Percentiles rank a stretch among this genome's conserved stretches.
Conservation (phyloP, 2,329 filamentous ascomycete genomes). For the Endocalyx cinctus region DNA sequence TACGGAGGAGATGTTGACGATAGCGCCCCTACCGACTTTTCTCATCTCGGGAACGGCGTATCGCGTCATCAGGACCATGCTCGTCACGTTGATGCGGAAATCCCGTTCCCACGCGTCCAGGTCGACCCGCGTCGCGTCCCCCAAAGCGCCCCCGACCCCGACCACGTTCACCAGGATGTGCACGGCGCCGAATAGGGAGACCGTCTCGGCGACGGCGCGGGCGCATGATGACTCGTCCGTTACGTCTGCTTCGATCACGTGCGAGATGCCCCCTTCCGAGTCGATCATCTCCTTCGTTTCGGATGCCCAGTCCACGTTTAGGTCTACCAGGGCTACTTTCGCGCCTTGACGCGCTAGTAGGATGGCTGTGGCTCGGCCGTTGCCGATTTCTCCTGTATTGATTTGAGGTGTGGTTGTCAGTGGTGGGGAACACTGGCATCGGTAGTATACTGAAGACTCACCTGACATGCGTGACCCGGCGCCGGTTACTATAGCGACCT, state of each 20-base stretch:
- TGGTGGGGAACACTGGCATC: too few relatives aligned
- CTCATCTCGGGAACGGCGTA: slow-evolving; percentile 29
- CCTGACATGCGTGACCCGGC: slow-evolving; percentile 24
- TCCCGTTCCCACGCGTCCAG: slow-evolving; percentile 26
- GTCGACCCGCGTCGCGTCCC: slow-evolving; percentile 23
- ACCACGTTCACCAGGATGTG: slow-evolving; percentile 24
- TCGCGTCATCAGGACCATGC: slow-evolving; percentile 30
- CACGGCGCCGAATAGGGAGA: slow-evolving; percentile 18
- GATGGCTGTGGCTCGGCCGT: slow-evolving; percentile 24
- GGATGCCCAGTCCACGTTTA: slow-evolving; percentile 17
- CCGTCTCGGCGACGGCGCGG: slow-evolving; percentile 14
- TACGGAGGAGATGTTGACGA: slow-evolving; percentile 33
- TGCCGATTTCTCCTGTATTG: slow-evolving; percentile 21
- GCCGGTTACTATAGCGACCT: slow-evolving; percentile 29
- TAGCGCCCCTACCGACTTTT: slow-evolving; percentile 26
- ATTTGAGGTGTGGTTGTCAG: too few relatives aligned
- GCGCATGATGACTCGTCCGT: slow-evolving; percentile 18
- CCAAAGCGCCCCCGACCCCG: slow-evolving; percentile 28
- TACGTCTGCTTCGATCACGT: slow-evolving; percentile 22
- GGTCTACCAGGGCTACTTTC: slow-evolving; percentile 21
- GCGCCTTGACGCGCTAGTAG: slow-evolving; percentile 24
- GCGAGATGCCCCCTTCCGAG: slow-evolving; percentile 19
- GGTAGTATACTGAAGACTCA: slow-evolving; percentile 3
- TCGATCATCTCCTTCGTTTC: slow-evolving; percentile 27
- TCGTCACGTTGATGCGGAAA: slow-evolving; percentile 29